Evolutionary conservation across 2,329 filamentous ascomycete species (phyloP), one percentile per base, ranked within the genome.

Genomic region (Fusarium neocosmosporiellum): DNA sequence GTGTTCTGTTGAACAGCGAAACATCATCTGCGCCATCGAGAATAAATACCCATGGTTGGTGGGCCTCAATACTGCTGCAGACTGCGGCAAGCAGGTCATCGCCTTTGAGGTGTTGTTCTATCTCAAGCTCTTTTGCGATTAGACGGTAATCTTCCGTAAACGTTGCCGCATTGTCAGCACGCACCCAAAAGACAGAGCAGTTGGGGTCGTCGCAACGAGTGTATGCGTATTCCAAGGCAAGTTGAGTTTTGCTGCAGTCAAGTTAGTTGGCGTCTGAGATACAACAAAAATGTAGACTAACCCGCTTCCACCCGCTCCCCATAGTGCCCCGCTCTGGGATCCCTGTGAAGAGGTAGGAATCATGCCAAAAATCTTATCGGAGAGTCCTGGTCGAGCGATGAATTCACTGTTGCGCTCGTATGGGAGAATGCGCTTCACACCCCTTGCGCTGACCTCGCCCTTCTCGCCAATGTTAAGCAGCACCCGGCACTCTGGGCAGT

Each of bases 401-500:
- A 55, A 36, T 10, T 27, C 5, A 1, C 14, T 22, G 14, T 55
- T 55, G 20, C 53, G 53, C 31, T 27, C 20, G 20, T 34, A 24
- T 22, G 31, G 53, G 14, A 55, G 14, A 5, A 55, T 22, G 16
- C 53, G 53, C 20, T 55, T 87, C 14, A 90, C 82, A 7, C 88
- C 88, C 66, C 89, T 81, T n/a, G 88, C 88, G 68, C 82, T 91
- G 13, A 91, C 88, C 77, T 91, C 89, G 4, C 90, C 90, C 80
- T 86, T 89, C 81, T 90, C 88, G 7, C 90, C 90, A 74, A 91
- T 89, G 55, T 90, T 89, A 34, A 92, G 81, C 34, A 87, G 82
- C 69, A 89, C 87, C 43, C 91, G 86, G 78, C 94, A 96, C 58
- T 94, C 90, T 2, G 93, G 93, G 81, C 94, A 96, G 77, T 94